Evolutionary conservation across 1,284 basidiomycete species (phyloP), one percentile per base, ranked within the genome.

Genomic region (Neolentinus lepideus): DNA sequence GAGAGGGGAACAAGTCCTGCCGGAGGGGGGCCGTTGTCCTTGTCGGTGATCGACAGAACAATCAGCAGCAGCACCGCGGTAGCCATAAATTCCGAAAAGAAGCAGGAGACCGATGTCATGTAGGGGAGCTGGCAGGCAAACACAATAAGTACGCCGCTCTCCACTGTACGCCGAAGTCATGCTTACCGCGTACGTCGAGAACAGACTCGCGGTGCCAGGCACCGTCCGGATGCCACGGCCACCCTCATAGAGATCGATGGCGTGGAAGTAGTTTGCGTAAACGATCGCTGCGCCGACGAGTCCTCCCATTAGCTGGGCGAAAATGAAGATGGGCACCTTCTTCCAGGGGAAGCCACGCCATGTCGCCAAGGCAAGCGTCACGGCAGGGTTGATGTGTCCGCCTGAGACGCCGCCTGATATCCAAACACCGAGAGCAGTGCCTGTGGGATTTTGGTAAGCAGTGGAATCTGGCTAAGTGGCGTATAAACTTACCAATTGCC

Each of bases 361-460:
- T 3, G 81, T 72, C 1, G 87, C 87, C 48, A 91, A 63, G 3
- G 83, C 75, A 35, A 92, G 63, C 2, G 90, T 92, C 12, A 90
- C 88, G 24, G 86, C 87, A 47, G 88, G 89, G 63, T 91, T 91
- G 60, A 90, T 79, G 64, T 91, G 88, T 31, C 87, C 89, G 19
- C 88, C 87, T 51, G 86, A 88, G 56, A 88, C 79, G 50, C 82
- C 82, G 52, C 74, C 78, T 12, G 79, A 77, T 4, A 82, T 71
- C 84, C 84, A 89, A 1, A 84, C 84, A 43, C 85, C 88, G 63
- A 90, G 71, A 8, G 81, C 79, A 1, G 74, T 64, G 27, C 76
- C 75, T 76, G 53, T 19, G 14, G 3, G 47, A 29, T 48, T 27
- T 21, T 50, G 19, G 35, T 22, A 47, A 48, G 8, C 27, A 29